Conservation (phyloP, 169 alveolate genomes). For the Plasmodium berghei region DNA sequence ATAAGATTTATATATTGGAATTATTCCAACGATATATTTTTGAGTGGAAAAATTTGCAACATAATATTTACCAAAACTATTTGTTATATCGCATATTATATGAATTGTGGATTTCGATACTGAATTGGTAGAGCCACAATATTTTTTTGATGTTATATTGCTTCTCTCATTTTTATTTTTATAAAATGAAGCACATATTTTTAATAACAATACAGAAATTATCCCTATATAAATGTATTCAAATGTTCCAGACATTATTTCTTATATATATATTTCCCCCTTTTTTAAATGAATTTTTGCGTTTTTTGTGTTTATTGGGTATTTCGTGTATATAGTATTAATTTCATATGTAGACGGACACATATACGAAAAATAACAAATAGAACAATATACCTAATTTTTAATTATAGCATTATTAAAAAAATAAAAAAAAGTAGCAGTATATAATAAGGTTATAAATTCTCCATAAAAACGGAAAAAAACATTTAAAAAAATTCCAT, state of each 20-base stretch:
- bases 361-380: too few relatives aligned
- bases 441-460: too few relatives aligned
- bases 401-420: too few relatives aligned
- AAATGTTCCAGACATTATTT: slow-evolving; percentile 37
- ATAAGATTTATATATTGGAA: slow-evolving; percentile 63
- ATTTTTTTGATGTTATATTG: slow-evolving; percentile 2
- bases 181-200: slow-evolving; percentile 28
- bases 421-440: too few relatives aligned
- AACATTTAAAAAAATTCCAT: too few relatives aligned
- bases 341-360: too few relatives aligned
- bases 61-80: slow-evolving; percentile 71
- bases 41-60: slow-evolving; percentile 28
- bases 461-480: too few relatives aligned
- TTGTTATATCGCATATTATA: slow-evolving; percentile 68
- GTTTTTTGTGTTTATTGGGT: too few relatives aligned
- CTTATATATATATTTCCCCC: neutral
- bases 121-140: slow-evolving; percentile 8
- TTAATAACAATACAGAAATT: slow-evolving; percentile 44
- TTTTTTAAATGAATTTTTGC: too few relatives aligned
- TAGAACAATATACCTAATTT: too few relatives aligned
- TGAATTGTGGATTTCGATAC: slow-evolving; percentile 26
- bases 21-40: slow-evolving; percentile 62
- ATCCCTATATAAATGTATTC: slow-evolving; percentile 47
- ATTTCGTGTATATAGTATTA: too few relatives aligned
- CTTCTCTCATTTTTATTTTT: slow-evolving; percentile 34